These are phyloP conservation scores for Thermothelomyces thermophilus DNA, from an alignment of 2,329 filamentous ascomycete species.

Conservation along the genomic window DNA sequence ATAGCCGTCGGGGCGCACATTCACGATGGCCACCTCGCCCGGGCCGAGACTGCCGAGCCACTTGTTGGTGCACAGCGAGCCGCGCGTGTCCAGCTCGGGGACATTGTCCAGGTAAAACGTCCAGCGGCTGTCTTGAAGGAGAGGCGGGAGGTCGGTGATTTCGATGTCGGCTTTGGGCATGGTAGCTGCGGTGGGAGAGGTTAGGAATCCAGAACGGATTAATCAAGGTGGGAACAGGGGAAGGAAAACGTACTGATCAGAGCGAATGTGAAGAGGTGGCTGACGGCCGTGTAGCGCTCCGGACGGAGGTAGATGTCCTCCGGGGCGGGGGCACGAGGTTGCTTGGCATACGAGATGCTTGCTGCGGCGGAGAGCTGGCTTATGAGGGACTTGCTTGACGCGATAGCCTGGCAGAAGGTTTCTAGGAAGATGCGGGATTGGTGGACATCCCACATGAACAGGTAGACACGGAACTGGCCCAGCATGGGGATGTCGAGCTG, in stretches of 20 bases:
- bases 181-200: slow-evolving; percentile 35
- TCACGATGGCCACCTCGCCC: slow-evolving; percentile 56
- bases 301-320: slow-evolving; percentile 62
- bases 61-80: slow-evolving; percentile 55
- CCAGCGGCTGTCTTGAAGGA: slow-evolving; percentile 61
- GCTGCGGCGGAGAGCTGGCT: slow-evolving; percentile 54
- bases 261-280: slow-evolving; percentile 62
- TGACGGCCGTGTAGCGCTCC: slow-evolving; percentile 61
- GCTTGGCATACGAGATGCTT: slow-evolving; percentile 53
- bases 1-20: slow-evolving; percentile 68
- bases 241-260: slow-evolving; percentile 55
- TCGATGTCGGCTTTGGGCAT: slow-evolving; percentile 59
- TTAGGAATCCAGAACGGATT: too few species aligned
- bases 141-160: slow-evolving; percentile 54
- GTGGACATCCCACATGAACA: slow-evolving; percentile 59
- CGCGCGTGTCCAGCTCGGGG: slow-evolving; percentile 47
- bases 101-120: slow-evolving; percentile 66
- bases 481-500: slow-evolving; percentile 73
- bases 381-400: slow-evolving; percentile 47
- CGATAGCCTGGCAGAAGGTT: slow-evolving; percentile 50
- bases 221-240: not conserved
- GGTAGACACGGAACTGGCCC: slow-evolving; percentile 69
- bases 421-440: slow-evolving; percentile 51
- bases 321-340: slow-evolving; percentile 49
- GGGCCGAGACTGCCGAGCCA: slow-evolving; percentile 57